These are phyloP conservation scores for Candida morakotiae DNA, from an alignment of 805 yeast species.

Conservation along the genomic window DNA sequence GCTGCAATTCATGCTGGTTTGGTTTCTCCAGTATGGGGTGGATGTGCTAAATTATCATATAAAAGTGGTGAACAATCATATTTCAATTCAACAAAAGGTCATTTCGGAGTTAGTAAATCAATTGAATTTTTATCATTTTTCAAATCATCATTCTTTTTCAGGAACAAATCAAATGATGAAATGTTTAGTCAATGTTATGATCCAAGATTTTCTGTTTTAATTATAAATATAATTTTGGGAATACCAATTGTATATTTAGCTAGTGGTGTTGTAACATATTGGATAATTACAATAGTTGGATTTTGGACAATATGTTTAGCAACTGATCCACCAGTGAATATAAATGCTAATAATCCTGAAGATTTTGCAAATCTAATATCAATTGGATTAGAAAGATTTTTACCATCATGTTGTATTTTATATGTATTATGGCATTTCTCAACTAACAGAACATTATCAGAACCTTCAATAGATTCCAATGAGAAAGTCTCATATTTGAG, in stretches of 20 bases:
- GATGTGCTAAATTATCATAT: slow-evolving; percentile 64
- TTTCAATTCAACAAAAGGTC: slow-evolving; percentile 49
- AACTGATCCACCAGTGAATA: slow-evolving; percentile 73
- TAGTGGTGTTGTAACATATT: slow-evolving; percentile 40
- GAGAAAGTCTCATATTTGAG: slow-evolving; percentile 33
- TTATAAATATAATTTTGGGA: slow-evolving; percentile 60
- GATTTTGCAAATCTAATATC: slow-evolving; percentile 62
- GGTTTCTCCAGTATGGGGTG: slow-evolving; percentile 71
- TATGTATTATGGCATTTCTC: slow-evolving; percentile 66
- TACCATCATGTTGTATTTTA: slow-evolving; percentile 71
- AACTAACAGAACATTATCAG: slow-evolving; percentile 43
- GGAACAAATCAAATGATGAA: slow-evolving; percentile 17
- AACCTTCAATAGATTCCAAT: slow-evolving; percentile 7
- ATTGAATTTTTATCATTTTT: slow-evolving; percentile 66
- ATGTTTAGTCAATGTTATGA: slow-evolving; percentile 58
- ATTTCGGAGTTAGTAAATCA: slow-evolving; percentile 49
- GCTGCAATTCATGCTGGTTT: slow-evolving; percentile 87
- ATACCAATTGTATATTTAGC: slow-evolving; percentile 56
- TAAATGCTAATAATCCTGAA: slow-evolving; percentile 50
- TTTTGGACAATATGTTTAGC: slow-evolving; percentile 79
- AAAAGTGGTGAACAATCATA: slow-evolving; percentile 43
- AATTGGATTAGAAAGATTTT: slow-evolving; percentile 63
- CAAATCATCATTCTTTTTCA: slow-evolving; percentile 69
- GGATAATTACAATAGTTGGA: slow-evolving; percentile 61
- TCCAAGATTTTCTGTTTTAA: slow-evolving; percentile 55